Conservation (phyloP, 805 yeast species). For the Yarrowia sp. region DNA sequence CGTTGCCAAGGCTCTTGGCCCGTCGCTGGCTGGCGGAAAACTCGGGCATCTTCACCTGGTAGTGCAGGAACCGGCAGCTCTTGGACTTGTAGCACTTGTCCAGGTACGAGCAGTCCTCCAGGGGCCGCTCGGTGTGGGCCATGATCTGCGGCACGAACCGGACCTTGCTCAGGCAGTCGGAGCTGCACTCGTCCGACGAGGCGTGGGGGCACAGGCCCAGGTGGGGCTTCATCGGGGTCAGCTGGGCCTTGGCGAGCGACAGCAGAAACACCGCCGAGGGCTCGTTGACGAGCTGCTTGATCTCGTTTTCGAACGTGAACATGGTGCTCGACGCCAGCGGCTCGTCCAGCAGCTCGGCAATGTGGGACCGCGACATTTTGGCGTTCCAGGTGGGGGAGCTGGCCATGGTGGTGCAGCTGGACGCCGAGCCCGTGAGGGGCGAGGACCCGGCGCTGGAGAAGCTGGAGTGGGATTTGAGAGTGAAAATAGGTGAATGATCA, state of each 20-base stretch:
- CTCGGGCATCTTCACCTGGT: slow-evolving; percentile 47
- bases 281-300: slow-evolving; percentile 23
- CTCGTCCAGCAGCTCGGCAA: slow-evolving; percentile 28
- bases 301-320: slow-evolving; percentile 17
- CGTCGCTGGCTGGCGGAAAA: neutral
- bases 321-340: slow-evolving; percentile 15
- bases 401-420: slow-evolving; percentile 33
- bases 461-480: slow-evolving; percentile 17
- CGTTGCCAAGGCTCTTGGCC: neutral
- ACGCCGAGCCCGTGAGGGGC: slow-evolving; percentile 23
- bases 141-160: slow-evolving; percentile 50
- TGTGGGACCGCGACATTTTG: slow-evolving; percentile 3
- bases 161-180: slow-evolving; percentile 45
- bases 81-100: slow-evolving; percentile 91
- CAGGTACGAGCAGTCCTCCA: slow-evolving; percentile 92
- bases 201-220: slow-evolving; percentile 43
- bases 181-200: slow-evolving; percentile 39
- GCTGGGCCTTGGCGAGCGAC: slow-evolving; percentile 35
- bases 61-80: slow-evolving; percentile 83
- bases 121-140: slow-evolving; percentile 66
- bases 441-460: slow-evolving; percentile 12
- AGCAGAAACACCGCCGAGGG: slow-evolving; percentile 27
- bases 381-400: slow-evolving; percentile 25
- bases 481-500: slow-evolving; percentile 2
- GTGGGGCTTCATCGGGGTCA: slow-evolving; percentile 40